Base-by-base conservation (phyloP, 331 rosid genomes). In the Malus hybrid region DNA sequence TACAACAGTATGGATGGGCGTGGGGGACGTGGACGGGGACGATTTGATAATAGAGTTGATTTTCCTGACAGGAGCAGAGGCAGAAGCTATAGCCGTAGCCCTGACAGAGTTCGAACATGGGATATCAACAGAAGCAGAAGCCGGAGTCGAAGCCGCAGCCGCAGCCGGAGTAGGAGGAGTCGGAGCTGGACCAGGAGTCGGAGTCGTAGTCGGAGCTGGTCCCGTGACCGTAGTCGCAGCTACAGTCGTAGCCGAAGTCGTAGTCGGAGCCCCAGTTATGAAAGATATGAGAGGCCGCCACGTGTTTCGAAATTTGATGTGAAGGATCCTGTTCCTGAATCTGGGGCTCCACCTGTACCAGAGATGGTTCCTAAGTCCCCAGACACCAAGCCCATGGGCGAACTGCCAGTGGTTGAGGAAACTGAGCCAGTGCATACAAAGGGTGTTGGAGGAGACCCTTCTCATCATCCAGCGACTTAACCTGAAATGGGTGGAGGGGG, bases 1-100 rank as follows among this genome's bases (percentile, higher is more conserved):
- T 88, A 60, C 84, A 80, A 52, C 84, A 87, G 72, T 72, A 68
- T 86, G 84, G 93, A 91, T 81, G 88, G 80, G 10, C 88, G 88
- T 42, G 99, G 99, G 8, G 98, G 98, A 6, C 91, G 93, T 11
- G 98, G 97, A 5, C 90, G 89, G 19, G 97, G 99, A 34, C 81
- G 99, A 67, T 95, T 90, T 62, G 97, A 95, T 73, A 86, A 79
- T 64, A 88, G 98, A 90, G 82, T 96, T 71, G 96, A 88, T 67
- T 42, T 79, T 61, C 55, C 66, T 58, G 75, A 79, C 65, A 87
- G 95, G 84, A 87, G 73, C 73, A 86, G 96, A 82, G 99, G 84
- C 64, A 85, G 98, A 83, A 92, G 93, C 84, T 75, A 82, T 64
- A 93, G 98, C 57, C 88, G 96, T n/a, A 93, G 98, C 79, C 97